Evolutionary conservation across 805 yeast species (phyloP).

Genomic region (Barnettozyma pratensis): DNA sequence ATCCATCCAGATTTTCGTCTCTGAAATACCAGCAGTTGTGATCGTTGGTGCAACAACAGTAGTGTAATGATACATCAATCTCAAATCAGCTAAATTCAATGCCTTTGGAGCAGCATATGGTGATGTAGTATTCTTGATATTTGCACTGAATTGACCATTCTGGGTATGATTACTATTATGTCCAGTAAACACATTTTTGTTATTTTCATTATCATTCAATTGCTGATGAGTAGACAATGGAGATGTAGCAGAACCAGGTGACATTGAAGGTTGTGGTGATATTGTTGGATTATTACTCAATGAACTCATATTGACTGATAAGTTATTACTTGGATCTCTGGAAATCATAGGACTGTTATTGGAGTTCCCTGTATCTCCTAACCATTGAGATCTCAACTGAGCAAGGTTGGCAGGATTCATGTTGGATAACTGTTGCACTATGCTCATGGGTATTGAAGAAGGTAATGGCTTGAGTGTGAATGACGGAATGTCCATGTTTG

Average conservation of each 20-base stretch:
- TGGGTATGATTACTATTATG: not conserved
- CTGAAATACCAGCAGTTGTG: constrained; percentile 86
- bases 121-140: not conserved
- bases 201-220: not conserved
- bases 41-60: constrained; percentile 81
- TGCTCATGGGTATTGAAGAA: constrained; percentile 4
- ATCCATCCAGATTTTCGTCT: constrained; percentile 77
- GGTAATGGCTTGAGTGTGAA: constrained; percentile 7
- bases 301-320: constrained; percentile 21
- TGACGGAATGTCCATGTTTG: constrained; percentile 6
- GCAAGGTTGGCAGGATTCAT: constrained; percentile 15
- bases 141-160: not conserved
- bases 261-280: constrained; percentile 26
- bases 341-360: constrained; percentile 9
- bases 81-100: constrained; percentile 51
- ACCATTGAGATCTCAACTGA: constrained; percentile 9
- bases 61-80: constrained; percentile 83
- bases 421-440: constrained; percentile 7
- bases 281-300: constrained; percentile 26
- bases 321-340: constrained; percentile 7
- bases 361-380: not conserved
- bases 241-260: constrained; percentile 23
- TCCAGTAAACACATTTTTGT: constrained; percentile 1
- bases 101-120: constrained; percentile 40
- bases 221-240: constrained; percentile 19